phyloP scores from a whole-genome alignment of 768 basidiomycete species.

The Suillus alpinus region DNA sequence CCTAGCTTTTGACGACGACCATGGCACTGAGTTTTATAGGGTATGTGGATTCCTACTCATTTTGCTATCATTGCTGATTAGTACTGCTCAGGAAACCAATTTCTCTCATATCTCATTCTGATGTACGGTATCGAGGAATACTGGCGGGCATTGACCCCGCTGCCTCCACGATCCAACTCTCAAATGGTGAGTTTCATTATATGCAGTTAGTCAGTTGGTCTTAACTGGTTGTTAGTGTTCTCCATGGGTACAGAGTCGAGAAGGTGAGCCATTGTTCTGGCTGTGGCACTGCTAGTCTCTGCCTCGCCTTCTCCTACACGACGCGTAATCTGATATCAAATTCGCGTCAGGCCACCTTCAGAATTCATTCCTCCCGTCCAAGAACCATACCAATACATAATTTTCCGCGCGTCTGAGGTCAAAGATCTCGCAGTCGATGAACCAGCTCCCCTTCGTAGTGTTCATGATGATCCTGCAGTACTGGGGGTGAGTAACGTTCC shows the following conservation, averaged over 20 bases:
- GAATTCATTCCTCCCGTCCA: constrained; percentile 83
- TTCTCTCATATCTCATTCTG: constrained; percentile 86
- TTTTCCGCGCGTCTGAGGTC: constrained; percentile 87
- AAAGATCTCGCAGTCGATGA: constrained; percentile 88
- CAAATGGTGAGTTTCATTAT: constrained; percentile 57
- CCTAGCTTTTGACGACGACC: constrained; percentile 16
- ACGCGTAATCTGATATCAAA: constrained; percentile 24
- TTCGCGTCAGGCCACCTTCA: constrained; percentile 50
- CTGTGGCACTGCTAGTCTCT: not conserved
- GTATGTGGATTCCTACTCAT: constrained; percentile 32
- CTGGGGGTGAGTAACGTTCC: constrained; percentile 58
- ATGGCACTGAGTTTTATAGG: constrained; percentile 81
- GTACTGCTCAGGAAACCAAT: constrained; percentile 68
- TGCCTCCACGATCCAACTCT: constrained; percentile 84
- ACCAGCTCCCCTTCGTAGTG: constrained; percentile 52
- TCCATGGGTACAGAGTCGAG: constrained; percentile 89
- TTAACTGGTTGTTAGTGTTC: constrained; percentile 44
- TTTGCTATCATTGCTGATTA: constrained; percentile 10
- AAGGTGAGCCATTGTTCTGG: constrained; percentile 47
- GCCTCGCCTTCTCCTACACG: not conserved
- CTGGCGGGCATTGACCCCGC: constrained; percentile 83
- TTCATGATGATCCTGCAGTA: constrained; percentile 84
- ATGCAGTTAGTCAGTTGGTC: not conserved
- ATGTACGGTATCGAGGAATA: constrained; percentile 87
- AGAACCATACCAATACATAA: constrained; percentile 86